Percentiles rank a stretch among this genome's conserved stretches.
Evolutionary conservation across 108 stramenopile genomes (phyloP).

Genomic region (Cyclotella choctawhatcheeana): DNA sequence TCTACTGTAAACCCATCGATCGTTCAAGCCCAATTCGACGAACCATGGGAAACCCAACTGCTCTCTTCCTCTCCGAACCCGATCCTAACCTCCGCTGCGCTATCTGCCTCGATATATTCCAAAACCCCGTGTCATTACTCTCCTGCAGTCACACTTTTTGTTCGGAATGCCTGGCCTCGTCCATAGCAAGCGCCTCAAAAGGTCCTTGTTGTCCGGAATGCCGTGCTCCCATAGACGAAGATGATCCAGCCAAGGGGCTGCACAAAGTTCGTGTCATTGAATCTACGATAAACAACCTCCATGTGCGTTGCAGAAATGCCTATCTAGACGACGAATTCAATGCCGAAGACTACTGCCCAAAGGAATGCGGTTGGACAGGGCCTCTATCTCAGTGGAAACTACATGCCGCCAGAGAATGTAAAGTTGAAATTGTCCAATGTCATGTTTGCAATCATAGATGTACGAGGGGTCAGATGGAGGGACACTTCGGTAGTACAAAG

Average conservation of each 20-base stretch:
- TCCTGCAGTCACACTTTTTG: constrained; percentile 29
- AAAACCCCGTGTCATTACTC: constrained; percentile 19
- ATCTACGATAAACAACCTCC: constrained; percentile 14
- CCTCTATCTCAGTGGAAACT: constrained; percentile 7
- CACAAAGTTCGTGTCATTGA: constrained; percentile 21
- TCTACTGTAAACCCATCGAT: no score
- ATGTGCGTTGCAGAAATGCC: constrained; percentile 14
- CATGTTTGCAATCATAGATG: constrained; percentile 16
- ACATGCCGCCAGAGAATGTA: constrained; percentile 9
- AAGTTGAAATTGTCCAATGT: constrained; percentile 14
- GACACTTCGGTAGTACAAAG: constrained; percentile 7
- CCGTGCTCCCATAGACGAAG: constrained; percentile 3
- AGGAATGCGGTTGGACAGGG: constrained; percentile 24
- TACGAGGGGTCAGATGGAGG: constrained; percentile 7
- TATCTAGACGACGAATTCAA: constrained; percentile 4
- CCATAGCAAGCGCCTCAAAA: neutral
- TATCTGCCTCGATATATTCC: constrained; percentile 35
- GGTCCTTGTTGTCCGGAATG: constrained; percentile 22
- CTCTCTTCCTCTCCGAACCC: constrained; percentile 22
- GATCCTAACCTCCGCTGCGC: constrained; percentile 27
- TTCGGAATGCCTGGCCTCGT: constrained; percentile 11
- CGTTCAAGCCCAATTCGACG: no score
- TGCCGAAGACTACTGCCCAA: neutral
- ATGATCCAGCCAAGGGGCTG: no score
- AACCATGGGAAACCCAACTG: constrained; percentile 30